A percentile compares a stretch with the other conserved stretches of the same genome.
Conservation (phyloP, 352 stramenopile species). For the Elongisporangium anandrum region DNA sequence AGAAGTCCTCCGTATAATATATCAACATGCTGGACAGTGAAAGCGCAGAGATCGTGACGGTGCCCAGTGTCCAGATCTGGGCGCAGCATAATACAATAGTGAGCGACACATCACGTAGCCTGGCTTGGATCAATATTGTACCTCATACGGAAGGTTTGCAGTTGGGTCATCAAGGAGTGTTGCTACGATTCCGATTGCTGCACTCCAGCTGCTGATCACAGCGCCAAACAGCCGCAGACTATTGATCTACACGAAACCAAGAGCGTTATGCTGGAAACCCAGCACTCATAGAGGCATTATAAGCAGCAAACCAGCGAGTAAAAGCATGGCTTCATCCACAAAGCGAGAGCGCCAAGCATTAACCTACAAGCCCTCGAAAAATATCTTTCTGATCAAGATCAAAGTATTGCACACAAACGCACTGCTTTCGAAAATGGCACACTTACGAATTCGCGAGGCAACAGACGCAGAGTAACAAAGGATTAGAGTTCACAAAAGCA, state of each 20-base stretch:
- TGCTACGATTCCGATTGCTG: conserved; percentile 25
- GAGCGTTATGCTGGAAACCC: no score
- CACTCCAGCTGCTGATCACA: conserved; percentile 38
- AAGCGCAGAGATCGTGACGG: conserved; percentile 37
- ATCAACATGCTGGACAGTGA: conserved; percentile 34
- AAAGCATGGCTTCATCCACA: conserved; percentile 42
- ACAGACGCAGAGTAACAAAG: conserved; percentile 21
- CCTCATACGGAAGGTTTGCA: conserved; percentile 37
- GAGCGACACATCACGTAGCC: neutral
- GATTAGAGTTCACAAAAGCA: conserved; percentile 34
- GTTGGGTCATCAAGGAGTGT: conserved; percentile 37
- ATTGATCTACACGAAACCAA: conserved; percentile 33
- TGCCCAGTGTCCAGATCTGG: conserved; percentile 52
- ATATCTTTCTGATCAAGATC: neutral
- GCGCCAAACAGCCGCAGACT: conserved; percentile 38
- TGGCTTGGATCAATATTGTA: conserved; percentile 6
- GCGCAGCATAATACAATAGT: neutral
- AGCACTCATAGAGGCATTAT: no score
- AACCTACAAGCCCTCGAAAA: conserved; percentile 9
- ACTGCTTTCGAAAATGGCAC: neutral
- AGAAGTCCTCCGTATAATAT: conserved; percentile 50
- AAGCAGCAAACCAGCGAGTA: conserved; percentile 31
- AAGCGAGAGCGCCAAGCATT: conserved; percentile 23
- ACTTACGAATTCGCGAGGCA: conserved; percentile 26
- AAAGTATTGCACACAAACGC: neutral